phyloP scores from a whole-genome alignment of 1,139 yeast species.

The Debaryomyces singareniensis region DNA sequence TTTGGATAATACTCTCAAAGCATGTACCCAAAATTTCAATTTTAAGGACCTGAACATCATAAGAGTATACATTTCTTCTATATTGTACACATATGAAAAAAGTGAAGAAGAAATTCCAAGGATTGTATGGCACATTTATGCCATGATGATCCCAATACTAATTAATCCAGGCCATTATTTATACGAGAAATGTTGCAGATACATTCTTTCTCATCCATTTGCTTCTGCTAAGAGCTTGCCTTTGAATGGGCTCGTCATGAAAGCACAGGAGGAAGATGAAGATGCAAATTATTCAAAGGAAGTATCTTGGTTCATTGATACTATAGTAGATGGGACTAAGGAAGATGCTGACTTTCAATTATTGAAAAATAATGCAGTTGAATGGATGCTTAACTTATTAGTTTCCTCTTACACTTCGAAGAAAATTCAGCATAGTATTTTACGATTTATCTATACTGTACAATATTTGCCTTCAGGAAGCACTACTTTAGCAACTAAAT shows the following conservation, averaged over 20 bases:
- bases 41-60: conserved; percentile 58
- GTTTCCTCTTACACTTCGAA: conserved; percentile 43
- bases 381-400: conserved; percentile 55
- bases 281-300: conserved; percentile 49
- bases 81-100: conserved; percentile 41
- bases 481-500: conserved; percentile 55
- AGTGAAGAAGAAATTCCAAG: conserved; percentile 22
- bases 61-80: conserved; percentile 55
- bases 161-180: conserved; percentile 65
- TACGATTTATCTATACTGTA: conserved; percentile 40
- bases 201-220: conserved; percentile 52
- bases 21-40: conserved; percentile 20
- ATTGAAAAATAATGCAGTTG: conserved; percentile 53
- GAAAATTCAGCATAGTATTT: conserved; percentile 32
- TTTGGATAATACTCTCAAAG: conserved; percentile 35
- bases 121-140: conserved; percentile 38
- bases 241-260: conserved; percentile 42
- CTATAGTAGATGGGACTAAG: conserved; percentile 40
- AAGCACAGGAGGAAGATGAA: conserved; percentile 25
- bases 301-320: conserved; percentile 58
- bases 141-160: conserved; percentile 52
- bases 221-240: conserved; percentile 60
- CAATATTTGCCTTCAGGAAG: conserved; percentile 58
- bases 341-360: conserved; percentile 45
- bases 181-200: conserved; percentile 62